Evolutionary conservation across 1,284 basidiomycete species (phyloP), one percentile per base, ranked within the genome.

Genomic region (Pyrrhoderma noxium): DNA sequence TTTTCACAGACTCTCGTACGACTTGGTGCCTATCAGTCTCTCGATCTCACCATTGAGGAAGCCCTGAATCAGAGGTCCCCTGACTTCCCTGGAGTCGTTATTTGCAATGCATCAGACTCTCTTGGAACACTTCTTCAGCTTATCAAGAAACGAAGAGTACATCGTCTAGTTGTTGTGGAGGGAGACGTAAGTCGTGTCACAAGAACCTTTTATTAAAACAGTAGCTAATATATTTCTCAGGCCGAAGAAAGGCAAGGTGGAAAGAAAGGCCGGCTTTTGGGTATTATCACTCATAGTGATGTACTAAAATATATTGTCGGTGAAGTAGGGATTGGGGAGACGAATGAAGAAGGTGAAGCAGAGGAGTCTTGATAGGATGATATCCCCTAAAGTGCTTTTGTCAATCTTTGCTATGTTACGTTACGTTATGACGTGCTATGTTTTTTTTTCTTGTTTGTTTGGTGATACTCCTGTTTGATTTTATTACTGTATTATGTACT

Each of bases 81-180:
- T 5, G 96, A 99, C 66, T 99, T 98, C 65, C 85, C 90, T 7
- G 96, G 96, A 13, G 93, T 99, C 2, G 92, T 97, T 55, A 91
- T 95, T 18, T 99, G 96, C 65, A 92, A 90, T 1, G 91, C 92
- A 1, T 81, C 86, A 5, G 95, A 99, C 65, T 93, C 93, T 0
- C 72, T 99, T n/a, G 90, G 89, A 1, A 93, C 91, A 1, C 77
- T 99, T 19, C 80, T 99, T 56, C 85, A 91, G 55, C 80, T 97
- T 19, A 89, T 99, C 64, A 91, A 93, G 68, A 92, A 93, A 63
- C 81, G 93, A 31, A 75, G 96, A 21, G 92, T 97, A 4, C 96
- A 99, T 66, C 83, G 96, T 44, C 69, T 98, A 23, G 92, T 95
- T 1, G 92, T 96, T 2, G 91, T 95, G 7, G 88, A 92, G 69